These are phyloP conservation scores for Ramaria sp. DNA, from an alignment of 768 basidiomycete species.

Conservation along the genomic window DNA sequence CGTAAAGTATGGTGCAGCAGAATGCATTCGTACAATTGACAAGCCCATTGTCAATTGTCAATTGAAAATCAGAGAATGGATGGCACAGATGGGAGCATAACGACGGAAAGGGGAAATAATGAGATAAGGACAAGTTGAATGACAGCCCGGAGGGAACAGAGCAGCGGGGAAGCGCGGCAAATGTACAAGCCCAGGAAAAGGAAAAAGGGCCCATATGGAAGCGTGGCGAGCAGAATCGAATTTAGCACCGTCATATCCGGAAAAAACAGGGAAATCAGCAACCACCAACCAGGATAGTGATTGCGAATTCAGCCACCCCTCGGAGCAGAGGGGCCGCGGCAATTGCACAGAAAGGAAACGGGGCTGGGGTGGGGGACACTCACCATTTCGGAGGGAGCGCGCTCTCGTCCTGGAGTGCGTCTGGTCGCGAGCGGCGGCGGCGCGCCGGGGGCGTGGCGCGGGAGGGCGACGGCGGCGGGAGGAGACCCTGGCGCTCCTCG, in stretches of 20 bases:
- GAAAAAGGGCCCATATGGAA: no score
- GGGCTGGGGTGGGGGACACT: constrained; percentile 15
- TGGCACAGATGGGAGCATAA: no score
- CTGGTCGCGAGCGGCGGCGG: constrained; percentile 42
- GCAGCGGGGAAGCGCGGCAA: no score
- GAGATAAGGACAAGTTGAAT: no score
- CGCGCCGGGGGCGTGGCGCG: constrained; percentile 31
- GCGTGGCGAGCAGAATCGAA: no score
- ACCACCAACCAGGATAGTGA: neutral
- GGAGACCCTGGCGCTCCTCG: constrained; percentile 60
- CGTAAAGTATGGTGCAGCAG: neutral
- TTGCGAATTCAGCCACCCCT: constrained; percentile 10
- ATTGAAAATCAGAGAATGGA: neutral
- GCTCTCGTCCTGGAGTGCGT: constrained; percentile 19
- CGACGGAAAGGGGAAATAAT: no score
- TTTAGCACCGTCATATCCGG: no score
- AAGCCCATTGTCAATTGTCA: no score
- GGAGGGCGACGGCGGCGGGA: constrained; percentile 12
- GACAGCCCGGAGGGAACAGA: no score
- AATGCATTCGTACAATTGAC: neutral
- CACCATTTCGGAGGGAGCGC: constrained; percentile 81
- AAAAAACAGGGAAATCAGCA: no score
- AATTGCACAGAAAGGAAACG: neutral
- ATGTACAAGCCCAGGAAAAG: no score
- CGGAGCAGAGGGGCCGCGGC: no score